Base-by-base conservation (phyloP, 331 rosid species). In the Malus hybrid region DNA sequence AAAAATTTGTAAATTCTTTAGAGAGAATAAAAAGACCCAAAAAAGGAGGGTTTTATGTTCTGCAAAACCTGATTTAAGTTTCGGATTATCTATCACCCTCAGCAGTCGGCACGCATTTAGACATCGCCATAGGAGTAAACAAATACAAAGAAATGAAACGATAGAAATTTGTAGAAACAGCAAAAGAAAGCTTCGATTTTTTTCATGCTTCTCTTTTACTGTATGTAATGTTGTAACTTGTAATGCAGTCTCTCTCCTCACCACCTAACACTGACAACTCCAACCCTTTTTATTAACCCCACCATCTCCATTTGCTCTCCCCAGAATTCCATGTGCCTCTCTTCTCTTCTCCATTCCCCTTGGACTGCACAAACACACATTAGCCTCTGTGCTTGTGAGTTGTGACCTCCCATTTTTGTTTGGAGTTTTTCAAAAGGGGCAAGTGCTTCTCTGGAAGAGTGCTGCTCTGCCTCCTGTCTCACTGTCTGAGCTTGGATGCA, bases 241-340 rank as follows among this genome's bases (percentile, higher is more conserved):
- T 24, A 79, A 81, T 74, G 77, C 67, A 76, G 59, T 27, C 66
- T 22, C 65, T 61, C 69, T 32, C 65, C 73, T 73, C 76, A 77
- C 79, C 85, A 88, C 90, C 96, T 80, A 87, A 86, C 91, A 81
- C 87, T 87, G 90, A 87, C 81, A 90, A 84, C 83, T 81, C 87
- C 91, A 78, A 79, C 63, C 80, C 91, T 85, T 85, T 76, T 85
- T 85, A 79, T 80, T 85, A 86, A 83, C 85, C 90, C 80, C 87
- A 75, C 82, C 84, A 75, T 42, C 80, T 29, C 73, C 82, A 76
- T 80, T 79, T 77, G 81, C 48, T 61, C 82, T 67, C 55, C 88
- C 71, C 79, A 73, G 75, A 71, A 36, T 79, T 81, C 80, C 88
- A 81, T 76, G 71, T 70, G 78, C 83, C 64, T 75, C 64, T 75